A percentile compares a stretch with the other conserved stretches of the same genome.
Conservation (phyloP, 2,329 filamentous ascomycete species). For the Ophiostoma tasmaniense region DNA sequence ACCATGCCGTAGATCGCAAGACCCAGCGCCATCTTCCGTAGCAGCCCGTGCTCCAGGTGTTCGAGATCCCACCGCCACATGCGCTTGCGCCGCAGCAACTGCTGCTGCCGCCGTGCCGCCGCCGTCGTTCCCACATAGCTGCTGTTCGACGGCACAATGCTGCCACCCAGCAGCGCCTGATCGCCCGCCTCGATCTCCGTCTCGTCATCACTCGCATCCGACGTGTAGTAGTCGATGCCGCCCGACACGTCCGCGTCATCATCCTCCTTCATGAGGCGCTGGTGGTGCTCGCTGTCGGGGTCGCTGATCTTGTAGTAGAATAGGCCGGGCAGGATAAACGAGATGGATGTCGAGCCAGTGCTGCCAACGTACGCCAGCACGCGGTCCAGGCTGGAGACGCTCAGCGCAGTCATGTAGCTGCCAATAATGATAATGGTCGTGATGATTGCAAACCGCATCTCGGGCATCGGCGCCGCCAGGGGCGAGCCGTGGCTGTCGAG, state of each 20-base stretch:
- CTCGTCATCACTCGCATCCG: conserved; percentile 33
- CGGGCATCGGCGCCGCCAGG: conserved; percentile 58
- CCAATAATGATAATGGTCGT: conserved; percentile 78
- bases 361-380: conserved; percentile 93
- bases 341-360: conserved; percentile 90
- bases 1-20: conserved; percentile 74
- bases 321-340: conserved; percentile 88
- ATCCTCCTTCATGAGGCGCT: conserved; percentile 80
- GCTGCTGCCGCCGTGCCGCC: conserved; percentile 27
- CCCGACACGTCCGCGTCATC: conserved; percentile 63
- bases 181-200: conserved; percentile 29
- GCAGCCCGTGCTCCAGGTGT: conserved; percentile 53
- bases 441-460: conserved; percentile 79
- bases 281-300: conserved; percentile 78
- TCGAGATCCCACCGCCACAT: conserved; percentile 53
- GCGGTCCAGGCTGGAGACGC: conserved; percentile 78
- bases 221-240: conserved; percentile 30
- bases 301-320: conserved; percentile 99
- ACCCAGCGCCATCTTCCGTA: conserved; percentile 65
- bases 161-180: conserved; percentile 28
- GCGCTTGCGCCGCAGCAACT: conserved; percentile 27
- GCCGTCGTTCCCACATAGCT: conserved; percentile 19
- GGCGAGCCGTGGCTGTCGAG: conserved; percentile 44
- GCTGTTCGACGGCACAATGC: conserved; percentile 37
- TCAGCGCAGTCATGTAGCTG: conserved; percentile 83